Conservation (phyloP, 169 alveolate genomes). For the Cryptosporidium felis region DNA sequence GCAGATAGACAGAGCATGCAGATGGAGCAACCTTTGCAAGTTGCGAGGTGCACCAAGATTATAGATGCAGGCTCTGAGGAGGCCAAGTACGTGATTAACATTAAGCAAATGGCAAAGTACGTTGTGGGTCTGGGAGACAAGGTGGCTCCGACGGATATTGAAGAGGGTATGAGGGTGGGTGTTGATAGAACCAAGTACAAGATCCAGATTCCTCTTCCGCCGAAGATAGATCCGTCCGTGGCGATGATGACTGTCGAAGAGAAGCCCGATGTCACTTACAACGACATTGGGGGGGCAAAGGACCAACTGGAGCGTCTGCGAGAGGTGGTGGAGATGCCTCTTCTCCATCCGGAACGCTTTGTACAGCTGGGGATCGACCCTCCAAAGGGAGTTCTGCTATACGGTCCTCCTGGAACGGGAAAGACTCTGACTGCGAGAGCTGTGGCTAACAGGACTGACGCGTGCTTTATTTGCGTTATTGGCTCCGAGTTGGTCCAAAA, state of each 20-base stretch:
- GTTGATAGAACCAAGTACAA: conserved; percentile 93
- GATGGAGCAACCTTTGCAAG: conserved; percentile 96
- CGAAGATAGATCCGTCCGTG: conserved; percentile 99
- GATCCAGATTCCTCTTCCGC: conserved; percentile 98
- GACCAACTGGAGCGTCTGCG: conserved; percentile 96
- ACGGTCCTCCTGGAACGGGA: conserved; percentile 99
- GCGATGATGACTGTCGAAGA: conserved; percentile 99
- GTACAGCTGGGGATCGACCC: conserved; percentile 99
- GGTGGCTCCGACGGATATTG: conserved; percentile 99
- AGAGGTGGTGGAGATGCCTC: conserved; percentile 99
- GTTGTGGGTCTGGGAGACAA: conserved; percentile 98
- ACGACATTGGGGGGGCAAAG: conserved; percentile 99
- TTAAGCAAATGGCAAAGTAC: conserved; percentile 97
- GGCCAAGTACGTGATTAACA: conserved; percentile 93
- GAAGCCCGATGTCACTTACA: conserved; percentile 99
- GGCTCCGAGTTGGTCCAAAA: conserved; percentile 96
- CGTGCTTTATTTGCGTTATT: conserved; percentile 93
- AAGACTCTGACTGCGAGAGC: conserved; percentile 96
- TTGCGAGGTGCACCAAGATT: conserved; percentile 98
- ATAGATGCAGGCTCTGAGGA: conserved; percentile 96
- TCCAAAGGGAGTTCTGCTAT: conserved; percentile 98
- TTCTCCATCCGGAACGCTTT: conserved; percentile 97
- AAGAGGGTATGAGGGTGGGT: conserved; percentile 99
- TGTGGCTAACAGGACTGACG: conserved; percentile 96
- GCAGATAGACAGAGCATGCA: conserved; percentile 95